phyloP scores from a whole-genome alignment of 2,329 filamentous ascomycete genomes.

The Talaromyces pinophilus region DNA sequence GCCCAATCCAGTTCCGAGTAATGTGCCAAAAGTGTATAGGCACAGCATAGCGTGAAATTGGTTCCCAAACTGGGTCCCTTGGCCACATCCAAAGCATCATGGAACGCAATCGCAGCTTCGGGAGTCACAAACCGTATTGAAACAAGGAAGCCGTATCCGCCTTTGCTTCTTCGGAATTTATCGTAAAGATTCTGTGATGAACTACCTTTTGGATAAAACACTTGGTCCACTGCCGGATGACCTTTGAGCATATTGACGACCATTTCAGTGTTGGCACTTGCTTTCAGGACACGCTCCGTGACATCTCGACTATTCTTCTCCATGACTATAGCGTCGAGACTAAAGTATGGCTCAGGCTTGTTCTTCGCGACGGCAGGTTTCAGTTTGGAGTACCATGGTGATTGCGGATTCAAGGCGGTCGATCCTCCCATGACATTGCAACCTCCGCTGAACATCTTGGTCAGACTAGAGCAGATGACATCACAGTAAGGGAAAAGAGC shows the following conservation, averaged over 20 bases:
- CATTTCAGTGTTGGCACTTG: slow-evolving; percentile 27
- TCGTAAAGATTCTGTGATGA: slow-evolving; percentile 27
- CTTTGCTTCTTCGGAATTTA: slow-evolving; percentile 24
- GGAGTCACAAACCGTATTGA: slow-evolving; percentile 29
- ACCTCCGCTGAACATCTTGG: slow-evolving; percentile 26
- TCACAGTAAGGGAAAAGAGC: slow-evolving; percentile 25
- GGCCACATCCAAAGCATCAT: slow-evolving; percentile 34
- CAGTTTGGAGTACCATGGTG: slow-evolving; percentile 8
- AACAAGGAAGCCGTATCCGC: slow-evolving; percentile 32
- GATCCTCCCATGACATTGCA: slow-evolving; percentile 26
- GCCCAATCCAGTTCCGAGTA: slow-evolving; percentile 35
- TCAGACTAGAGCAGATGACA: slow-evolving; percentile 24
- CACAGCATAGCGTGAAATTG: slow-evolving; percentile 32
- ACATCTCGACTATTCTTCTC: slow-evolving; percentile 30
- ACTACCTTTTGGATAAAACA: slow-evolving; percentile 30
- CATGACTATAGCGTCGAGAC: slow-evolving; percentile 28
- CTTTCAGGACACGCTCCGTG: slow-evolving; percentile 26
- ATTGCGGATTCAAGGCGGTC: background rate
- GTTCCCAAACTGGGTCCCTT: slow-evolving; percentile 37
- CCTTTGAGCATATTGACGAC: slow-evolving; percentile 29
- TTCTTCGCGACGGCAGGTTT: slow-evolving; percentile 44
- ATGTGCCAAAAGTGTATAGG: slow-evolving; percentile 31
- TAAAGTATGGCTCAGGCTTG: slow-evolving; percentile 44
- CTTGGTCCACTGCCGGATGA: slow-evolving; percentile 26
- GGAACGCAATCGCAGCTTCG: slow-evolving; percentile 31